These are phyloP conservation scores for Begonia fuchsioides DNA, from an alignment of 306 rosid species.

Conservation along the genomic window DNA sequence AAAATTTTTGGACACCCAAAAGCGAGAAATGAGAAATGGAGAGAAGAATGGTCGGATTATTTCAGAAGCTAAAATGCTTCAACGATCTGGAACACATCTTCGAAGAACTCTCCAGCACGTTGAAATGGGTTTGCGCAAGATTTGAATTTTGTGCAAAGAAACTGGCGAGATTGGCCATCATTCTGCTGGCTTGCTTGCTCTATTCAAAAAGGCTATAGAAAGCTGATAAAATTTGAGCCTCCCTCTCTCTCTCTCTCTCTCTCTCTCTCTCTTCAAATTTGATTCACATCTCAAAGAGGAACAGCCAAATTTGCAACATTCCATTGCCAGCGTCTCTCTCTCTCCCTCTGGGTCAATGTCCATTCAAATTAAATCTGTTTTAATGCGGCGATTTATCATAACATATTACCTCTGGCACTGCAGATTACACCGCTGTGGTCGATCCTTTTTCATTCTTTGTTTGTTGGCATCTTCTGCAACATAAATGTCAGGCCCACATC, in stretches of 20 bases:
- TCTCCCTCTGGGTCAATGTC: conserved; percentile 3
- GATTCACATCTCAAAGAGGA: conserved; percentile 28
- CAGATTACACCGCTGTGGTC: not conserved
- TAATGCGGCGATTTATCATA: not conserved
- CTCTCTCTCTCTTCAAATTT: conserved; percentile 15
- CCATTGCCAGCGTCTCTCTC: conserved; percentile 59
- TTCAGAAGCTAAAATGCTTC: conserved; percentile 8
- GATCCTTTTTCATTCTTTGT: no score
- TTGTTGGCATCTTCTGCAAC: no score
- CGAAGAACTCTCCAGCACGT: conserved; percentile 1
- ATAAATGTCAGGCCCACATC: no score
- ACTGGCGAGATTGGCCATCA: conserved; percentile 6
- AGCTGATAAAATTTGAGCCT: conserved; percentile 3
- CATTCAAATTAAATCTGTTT: conserved; percentile 33
- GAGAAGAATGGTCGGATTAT: conserved; percentile 14
- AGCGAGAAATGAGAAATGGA: conserved; percentile 6
- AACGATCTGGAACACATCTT: conserved; percentile 13
- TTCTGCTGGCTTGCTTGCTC: conserved; percentile 9
- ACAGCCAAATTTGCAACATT: conserved; percentile 12
- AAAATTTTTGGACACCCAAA: conserved; percentile 22
- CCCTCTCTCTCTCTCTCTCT: no score
- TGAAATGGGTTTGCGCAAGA: conserved; percentile 11
- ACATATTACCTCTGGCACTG: not conserved
- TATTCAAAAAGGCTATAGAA: not conserved
- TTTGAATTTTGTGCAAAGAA: not conserved